phyloP scores from a whole-genome alignment of 495 filamentous ascomycete genomes.

The Xylaria longipes region DNA sequence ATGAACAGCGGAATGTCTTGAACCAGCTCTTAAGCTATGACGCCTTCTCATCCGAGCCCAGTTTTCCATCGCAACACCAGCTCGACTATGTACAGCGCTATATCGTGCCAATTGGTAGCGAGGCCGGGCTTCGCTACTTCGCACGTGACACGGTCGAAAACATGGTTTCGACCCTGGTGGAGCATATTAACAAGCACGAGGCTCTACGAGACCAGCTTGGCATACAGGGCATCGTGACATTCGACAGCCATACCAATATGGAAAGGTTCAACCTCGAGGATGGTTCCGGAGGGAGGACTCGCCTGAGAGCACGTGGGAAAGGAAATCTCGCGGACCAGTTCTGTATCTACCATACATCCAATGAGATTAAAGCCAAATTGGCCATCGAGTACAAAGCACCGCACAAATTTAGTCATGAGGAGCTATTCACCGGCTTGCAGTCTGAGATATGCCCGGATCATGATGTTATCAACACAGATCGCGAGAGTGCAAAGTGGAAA shows the following conservation, averaged over 20 bases:
- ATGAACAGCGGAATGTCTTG: too few species aligned
- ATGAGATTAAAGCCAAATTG: constrained; percentile 35
- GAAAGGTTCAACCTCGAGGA: constrained; percentile 43
- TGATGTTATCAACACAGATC: constrained; percentile 43
- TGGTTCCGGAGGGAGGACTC: too few species aligned
- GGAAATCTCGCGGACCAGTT: constrained; percentile 53
- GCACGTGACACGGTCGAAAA: constrained; percentile 40
- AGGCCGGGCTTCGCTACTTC: constrained; percentile 40
- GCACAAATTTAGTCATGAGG: constrained; percentile 45
- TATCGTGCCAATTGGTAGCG: constrained; percentile 41
- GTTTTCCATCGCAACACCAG: constrained; percentile 43
- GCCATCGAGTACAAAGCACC: constrained; percentile 54
- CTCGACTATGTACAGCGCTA: constrained; percentile 36
- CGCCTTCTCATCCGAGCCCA: too few species aligned
- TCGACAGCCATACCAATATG: constrained; percentile 47
- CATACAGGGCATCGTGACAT: constrained; percentile 41
- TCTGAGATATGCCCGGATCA: constrained; percentile 37
- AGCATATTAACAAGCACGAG: constrained; percentile 33
- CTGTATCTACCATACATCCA: constrained; percentile 47
- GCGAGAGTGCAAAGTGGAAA: constrained; percentile 35
- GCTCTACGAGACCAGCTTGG: constrained; percentile 36
- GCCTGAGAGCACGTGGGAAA: too few species aligned
- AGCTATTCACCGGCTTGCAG: constrained; percentile 36
- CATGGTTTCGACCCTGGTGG: constrained; percentile 39
- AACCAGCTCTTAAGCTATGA: too few species aligned